These are phyloP conservation scores for Microbotryum intermedium DNA, from an alignment of 1,284 basidiomycete species.

Conservation along the genomic window DNA sequence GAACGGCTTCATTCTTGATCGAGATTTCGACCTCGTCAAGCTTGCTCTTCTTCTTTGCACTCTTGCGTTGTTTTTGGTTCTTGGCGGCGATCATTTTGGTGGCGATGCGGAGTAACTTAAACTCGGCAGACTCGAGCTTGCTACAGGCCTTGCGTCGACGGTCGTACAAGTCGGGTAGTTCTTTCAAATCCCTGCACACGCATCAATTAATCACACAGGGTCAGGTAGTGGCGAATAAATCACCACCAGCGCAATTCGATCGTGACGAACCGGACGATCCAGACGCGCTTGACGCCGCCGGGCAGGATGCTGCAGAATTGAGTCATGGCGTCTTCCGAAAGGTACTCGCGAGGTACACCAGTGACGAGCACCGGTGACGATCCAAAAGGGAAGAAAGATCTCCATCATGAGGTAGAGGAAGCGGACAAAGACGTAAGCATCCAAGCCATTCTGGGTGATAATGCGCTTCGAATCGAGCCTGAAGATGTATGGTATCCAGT, in stretches of 20 bases:
- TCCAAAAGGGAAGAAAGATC: slow-evolving; percentile 72
- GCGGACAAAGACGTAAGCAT: slow-evolving; percentile 88
- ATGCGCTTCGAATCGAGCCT: slow-evolving; percentile 29
- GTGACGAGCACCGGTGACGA: slow-evolving; percentile 66
- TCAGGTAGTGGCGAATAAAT: not conserved
- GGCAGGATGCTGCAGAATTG: slow-evolving; percentile 62
- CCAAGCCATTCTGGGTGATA: slow-evolving; percentile 63
- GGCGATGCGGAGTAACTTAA: slow-evolving; percentile 61
- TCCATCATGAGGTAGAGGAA: slow-evolving; percentile 71
- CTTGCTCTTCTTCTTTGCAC: not conserved
- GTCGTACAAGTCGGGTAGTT: slow-evolving; percentile 72
- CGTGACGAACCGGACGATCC: slow-evolving; percentile 62
- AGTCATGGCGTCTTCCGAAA: slow-evolving; percentile 53
- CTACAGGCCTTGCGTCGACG: slow-evolving; percentile 62
- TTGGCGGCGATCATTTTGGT: slow-evolving; percentile 47
- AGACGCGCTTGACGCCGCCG: slow-evolving; percentile 76
- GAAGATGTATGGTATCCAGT: slow-evolving; percentile 41
- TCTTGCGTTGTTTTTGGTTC: slow-evolving; percentile 36
- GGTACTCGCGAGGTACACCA: slow-evolving; percentile 71
- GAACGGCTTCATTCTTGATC: slow-evolving; percentile 5
- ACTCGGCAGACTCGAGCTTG: slow-evolving; percentile 80
- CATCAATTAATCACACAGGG: slow-evolving; percentile 8
- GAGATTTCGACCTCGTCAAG: not conserved
- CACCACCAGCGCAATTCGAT: slow-evolving; percentile 12
- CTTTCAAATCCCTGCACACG: slow-evolving; percentile 56